Conservation (phyloP, 2,329 filamentous ascomycete species). For the Huntiella decipiens region DNA sequence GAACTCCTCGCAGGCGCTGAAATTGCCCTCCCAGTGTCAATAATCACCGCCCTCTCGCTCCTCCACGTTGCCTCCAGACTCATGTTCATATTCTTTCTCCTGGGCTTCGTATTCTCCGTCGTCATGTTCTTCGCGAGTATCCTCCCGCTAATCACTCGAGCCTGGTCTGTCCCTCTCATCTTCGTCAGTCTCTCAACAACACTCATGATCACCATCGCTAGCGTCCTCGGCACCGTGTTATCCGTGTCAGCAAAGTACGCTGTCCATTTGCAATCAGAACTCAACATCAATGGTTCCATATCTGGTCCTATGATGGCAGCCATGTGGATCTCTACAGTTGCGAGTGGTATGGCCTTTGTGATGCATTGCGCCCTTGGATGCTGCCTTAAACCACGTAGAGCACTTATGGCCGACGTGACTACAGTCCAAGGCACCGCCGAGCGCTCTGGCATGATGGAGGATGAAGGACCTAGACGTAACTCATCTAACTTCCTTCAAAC, state of each 20-base stretch:
- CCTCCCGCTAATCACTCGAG: conserved; percentile 34
- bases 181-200: conserved; percentile 47
- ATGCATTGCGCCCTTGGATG: conserved; percentile 63
- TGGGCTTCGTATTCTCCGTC: conserved; percentile 49
- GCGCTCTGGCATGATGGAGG: conserved; percentile 9
- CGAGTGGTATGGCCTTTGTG: conserved; percentile 48
- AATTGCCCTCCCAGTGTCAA: conserved; percentile 58
- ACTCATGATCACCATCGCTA: conserved; percentile 48
- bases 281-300: conserved; percentile 57
- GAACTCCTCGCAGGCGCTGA: conserved; percentile 68
- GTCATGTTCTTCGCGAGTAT: conserved; percentile 49
- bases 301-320: conserved; percentile 64
- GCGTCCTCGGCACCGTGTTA: conserved; percentile 65
- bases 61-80: conserved; percentile 56
- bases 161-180: conserved; percentile 48
- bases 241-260: conserved; percentile 65
- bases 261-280: conserved; percentile 46
- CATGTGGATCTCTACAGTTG: conserved; percentile 66
- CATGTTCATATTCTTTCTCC: conserved; percentile 82
- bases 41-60: conserved; percentile 54
- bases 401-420: conserved; percentile 6
- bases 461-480: conserved; percentile 4
- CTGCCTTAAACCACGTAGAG: conserved; percentile 23
- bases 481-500: conserved; percentile 1
- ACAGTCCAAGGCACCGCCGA: background rate